phyloP scores from a whole-genome alignment of 352 stramenopile species.

The Elongisporangium anandrum region DNA sequence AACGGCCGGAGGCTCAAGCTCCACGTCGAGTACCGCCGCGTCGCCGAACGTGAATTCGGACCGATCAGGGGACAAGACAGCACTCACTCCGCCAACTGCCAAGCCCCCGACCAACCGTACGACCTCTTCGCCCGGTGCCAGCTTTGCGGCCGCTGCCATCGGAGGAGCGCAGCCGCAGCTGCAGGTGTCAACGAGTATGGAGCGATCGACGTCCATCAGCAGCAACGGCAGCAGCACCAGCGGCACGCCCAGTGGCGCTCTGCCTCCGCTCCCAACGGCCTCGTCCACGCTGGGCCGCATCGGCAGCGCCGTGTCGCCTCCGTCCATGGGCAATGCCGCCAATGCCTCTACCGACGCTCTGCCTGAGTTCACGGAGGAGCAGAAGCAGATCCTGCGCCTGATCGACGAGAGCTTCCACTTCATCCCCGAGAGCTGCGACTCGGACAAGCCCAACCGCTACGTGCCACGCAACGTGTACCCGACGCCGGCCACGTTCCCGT shows the following conservation, averaged over 20 bases:
- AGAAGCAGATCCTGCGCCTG: constrained; percentile 71
- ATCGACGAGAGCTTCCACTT: constrained; percentile 91
- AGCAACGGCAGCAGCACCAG: constrained; percentile 9
- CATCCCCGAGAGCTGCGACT: constrained; percentile 88
- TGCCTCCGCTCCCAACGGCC: constrained; percentile 17
- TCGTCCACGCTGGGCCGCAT: constrained; percentile 9
- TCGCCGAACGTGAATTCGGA: constrained; percentile 21
- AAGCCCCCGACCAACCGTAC: neutral
- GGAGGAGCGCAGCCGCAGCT: neutral
- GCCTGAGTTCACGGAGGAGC: constrained; percentile 68
- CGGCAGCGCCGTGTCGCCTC: constrained; percentile 12
- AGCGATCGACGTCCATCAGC: constrained; percentile 9
- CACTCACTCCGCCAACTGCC: neutral
- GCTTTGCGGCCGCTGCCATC: neutral
- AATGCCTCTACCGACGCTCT: constrained; percentile 25
- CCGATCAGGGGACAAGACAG: neutral
- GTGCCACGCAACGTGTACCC: constrained; percentile 94
- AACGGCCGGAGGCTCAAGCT: constrained; percentile 6
- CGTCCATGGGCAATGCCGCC: neutral
- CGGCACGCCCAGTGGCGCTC: constrained; percentile 6
- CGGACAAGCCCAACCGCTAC: constrained; percentile 90
- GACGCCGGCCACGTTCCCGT: constrained; percentile 88
- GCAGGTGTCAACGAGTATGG: neutral
- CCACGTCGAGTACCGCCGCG: constrained; percentile 3
- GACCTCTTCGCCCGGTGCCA: neutral